A percentile compares a stretch with the other conserved stretches of the same genome.
Conservation (phyloP, 441 rosid species). For the Hypseocharis bilobata region DNA sequence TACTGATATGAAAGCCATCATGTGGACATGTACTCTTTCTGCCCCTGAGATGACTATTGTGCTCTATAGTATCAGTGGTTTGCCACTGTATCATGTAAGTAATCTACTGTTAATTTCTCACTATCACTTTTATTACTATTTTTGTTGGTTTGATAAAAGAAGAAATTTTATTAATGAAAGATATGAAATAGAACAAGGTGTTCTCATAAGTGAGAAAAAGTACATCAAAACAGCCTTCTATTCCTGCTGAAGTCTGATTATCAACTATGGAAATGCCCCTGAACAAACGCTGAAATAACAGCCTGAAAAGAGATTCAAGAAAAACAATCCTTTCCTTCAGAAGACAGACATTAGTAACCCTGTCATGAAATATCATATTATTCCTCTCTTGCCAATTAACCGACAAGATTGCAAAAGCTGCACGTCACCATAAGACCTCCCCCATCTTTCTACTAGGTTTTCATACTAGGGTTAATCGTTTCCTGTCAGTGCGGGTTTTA, state of each 20-base stretch:
- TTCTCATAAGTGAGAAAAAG: slow-evolving; percentile 14
- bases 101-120: slow-evolving; percentile 12
- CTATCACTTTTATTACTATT: slow-evolving; percentile 1
- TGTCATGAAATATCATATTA: neutral
- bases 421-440: neutral
- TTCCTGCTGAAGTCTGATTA: too few relatives aligned
- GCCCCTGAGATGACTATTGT: slow-evolving; percentile 92
- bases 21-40: slow-evolving; percentile 93
- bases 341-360: neutral
- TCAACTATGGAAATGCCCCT: neutral
- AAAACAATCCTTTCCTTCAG: neutral
- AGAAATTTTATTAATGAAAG: neutral
- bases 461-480: neutral
- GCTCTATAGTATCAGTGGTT: slow-evolving; percentile 47
- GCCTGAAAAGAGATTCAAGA: neutral
- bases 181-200: neutral
- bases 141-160: slow-evolving; percentile 3
- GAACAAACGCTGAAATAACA: neutral
- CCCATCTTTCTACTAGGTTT: neutral
- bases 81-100: slow-evolving; percentile 86
- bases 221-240: too few relatives aligned
- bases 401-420: neutral
- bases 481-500: neutral
- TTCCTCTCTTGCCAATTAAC: neutral
- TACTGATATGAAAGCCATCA: slow-evolving; percentile 51